Percentiles rank a stretch among this genome's conserved stretches.
phyloP scores from a whole-genome alignment of 371 early-diverging fungal species.

The Gilbertella persicaria region DNA sequence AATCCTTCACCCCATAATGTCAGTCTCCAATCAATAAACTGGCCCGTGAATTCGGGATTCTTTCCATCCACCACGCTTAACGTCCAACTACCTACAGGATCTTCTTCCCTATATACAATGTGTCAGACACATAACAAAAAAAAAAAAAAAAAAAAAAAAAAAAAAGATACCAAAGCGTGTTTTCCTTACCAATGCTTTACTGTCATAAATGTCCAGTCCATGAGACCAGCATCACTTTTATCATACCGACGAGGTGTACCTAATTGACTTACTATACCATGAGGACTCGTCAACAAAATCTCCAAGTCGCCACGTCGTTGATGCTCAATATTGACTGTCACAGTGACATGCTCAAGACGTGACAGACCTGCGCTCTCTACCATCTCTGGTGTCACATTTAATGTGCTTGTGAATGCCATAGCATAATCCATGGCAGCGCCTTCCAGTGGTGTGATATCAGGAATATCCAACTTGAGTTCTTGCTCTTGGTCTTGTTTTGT shows the following conservation, averaged over 20 bases:
- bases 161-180: neutral
- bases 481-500: slow-evolving; percentile 11
- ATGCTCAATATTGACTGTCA: slow-evolving; percentile 79
- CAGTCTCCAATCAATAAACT: slow-evolving; percentile 64
- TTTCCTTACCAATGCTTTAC: slow-evolving; percentile 89
- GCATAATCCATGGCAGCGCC: slow-evolving; percentile 44
- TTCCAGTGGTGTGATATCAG: slow-evolving; percentile 31
- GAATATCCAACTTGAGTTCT: slow-evolving; percentile 36
- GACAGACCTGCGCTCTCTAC: slow-evolving; percentile 51
- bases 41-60: slow-evolving; percentile 48
- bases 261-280: slow-evolving; percentile 68
- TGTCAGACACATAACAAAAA: neutral
- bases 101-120: slow-evolving; percentile 67
- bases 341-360: slow-evolving; percentile 82
- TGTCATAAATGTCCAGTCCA: slow-evolving; percentile 92
- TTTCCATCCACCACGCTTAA: slow-evolving; percentile 61
- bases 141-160: too few species aligned
- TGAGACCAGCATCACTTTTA: slow-evolving; percentile 66
- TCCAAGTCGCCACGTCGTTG: slow-evolving; percentile 80
- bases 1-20: slow-evolving; percentile 69
- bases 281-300: slow-evolving; percentile 74
- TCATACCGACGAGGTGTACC: slow-evolving; percentile 72
- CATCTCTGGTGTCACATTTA: slow-evolving; percentile 47
- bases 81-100: slow-evolving; percentile 79
- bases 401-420: slow-evolving; percentile 37